Conservation (phyloP, 2,329 filamentous ascomycete species). For the Aspergillus melleus region DNA sequence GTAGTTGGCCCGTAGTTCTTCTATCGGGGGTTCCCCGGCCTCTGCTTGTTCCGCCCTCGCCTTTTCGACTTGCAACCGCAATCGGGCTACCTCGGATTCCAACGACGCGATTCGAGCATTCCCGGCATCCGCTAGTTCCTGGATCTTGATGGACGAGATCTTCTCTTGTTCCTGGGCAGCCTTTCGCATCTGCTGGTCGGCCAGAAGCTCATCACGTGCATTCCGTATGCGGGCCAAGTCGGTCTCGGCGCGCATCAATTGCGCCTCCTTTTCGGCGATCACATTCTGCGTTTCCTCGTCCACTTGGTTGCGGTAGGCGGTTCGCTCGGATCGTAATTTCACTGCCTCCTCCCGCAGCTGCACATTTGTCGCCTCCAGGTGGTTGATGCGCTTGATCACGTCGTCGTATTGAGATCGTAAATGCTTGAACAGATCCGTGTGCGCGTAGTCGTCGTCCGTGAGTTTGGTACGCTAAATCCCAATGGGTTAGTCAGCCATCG, state of each 20-base stretch:
- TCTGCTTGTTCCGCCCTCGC: conserved; percentile 41
- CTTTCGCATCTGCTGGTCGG: conserved; percentile 78
- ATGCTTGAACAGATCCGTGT: conserved; percentile 90
- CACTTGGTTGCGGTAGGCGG: conserved; percentile 75
- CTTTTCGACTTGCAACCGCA: conserved; percentile 59
- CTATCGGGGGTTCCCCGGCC: conserved; percentile 61
- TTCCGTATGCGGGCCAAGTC: conserved; percentile 85
- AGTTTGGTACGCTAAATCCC: conserved; percentile 61
- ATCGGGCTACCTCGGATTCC: conserved; percentile 76
- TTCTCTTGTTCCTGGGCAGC: conserved; percentile 75
- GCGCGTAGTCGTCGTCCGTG: conserved; percentile 89
- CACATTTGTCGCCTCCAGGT: conserved; percentile 83
- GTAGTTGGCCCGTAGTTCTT: conserved; percentile 74
- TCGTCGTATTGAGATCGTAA: conserved; percentile 90
- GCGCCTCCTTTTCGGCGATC: conserved; percentile 76
- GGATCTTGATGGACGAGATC: conserved; percentile 68
- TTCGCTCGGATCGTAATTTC: conserved; percentile 81
- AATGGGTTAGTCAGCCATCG: conserved; percentile 3
- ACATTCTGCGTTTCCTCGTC: conserved; percentile 75
- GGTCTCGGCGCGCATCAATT: conserved; percentile 76
- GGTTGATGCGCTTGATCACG: conserved; percentile 86
- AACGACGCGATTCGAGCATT: conserved; percentile 78
- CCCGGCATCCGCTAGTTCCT: conserved; percentile 75
- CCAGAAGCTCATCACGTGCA: conserved; percentile 78
- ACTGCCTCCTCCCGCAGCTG: conserved; percentile 81